A percentile compares a stretch with the other conserved stretches of the same genome.
Conservation (phyloP, 768 basidiomycete species). For the Tricholoma flavovirens region DNA sequence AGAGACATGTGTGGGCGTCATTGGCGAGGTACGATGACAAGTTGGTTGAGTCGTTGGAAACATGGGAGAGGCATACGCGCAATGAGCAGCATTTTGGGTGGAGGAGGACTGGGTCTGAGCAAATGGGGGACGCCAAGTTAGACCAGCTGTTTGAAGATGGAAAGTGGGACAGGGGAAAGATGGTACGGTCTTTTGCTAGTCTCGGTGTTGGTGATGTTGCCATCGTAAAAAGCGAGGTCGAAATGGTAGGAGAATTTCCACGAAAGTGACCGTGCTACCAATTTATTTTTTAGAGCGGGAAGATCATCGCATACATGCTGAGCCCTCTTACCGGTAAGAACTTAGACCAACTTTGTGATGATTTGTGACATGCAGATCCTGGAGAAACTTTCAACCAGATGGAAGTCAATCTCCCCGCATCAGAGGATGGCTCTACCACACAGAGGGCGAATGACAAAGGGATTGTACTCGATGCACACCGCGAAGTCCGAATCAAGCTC, state of each 20-base stretch:
- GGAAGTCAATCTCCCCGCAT: conserved; percentile 24
- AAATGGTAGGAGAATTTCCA: conserved; percentile 24
- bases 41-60: conserved; percentile 57
- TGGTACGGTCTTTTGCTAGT: conserved; percentile 71
- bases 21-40: conserved; percentile 77
- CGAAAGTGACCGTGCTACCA: neutral
- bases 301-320: conserved; percentile 39
- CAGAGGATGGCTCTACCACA: conserved; percentile 38
- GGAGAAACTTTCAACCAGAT: conserved; percentile 14
- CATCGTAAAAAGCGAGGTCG: conserved; percentile 25
- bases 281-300: conserved; percentile 28
- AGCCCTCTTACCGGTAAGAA: conserved; percentile 38
- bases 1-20: conserved; percentile 58
- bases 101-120: conserved; percentile 27
- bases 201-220: conserved; percentile 38
- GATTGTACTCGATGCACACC: conserved; percentile 54
- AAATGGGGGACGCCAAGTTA: conserved; percentile 32
- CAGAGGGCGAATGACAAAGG: conserved; percentile 28
- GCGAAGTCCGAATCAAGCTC: conserved; percentile 67
- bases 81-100: conserved; percentile 34
- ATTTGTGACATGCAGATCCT: conserved; percentile 23
- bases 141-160: conserved; percentile 43
- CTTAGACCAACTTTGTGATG: conserved; percentile 36
- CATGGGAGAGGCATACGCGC: conserved; percentile 54
- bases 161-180: conserved; percentile 69